Evolutionary conservation across 1,284 basidiomycete species (phyloP), one percentile per base, ranked within the genome.

Genomic region (Albatrellus sp.): DNA sequence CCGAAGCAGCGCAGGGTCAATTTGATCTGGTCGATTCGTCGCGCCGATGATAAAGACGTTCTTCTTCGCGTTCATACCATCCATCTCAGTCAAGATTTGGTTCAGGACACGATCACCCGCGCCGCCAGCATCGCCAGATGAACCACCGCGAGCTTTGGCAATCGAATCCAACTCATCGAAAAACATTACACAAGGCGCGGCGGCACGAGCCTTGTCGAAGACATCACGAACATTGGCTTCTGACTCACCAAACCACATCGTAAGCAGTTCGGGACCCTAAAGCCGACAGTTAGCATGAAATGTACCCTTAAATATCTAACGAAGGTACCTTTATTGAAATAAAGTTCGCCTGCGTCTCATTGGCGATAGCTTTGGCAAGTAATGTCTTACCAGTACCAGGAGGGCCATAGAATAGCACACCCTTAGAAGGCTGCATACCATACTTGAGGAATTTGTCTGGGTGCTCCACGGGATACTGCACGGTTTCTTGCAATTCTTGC

Each of bases 361-460:
- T 96, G 55, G 96, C 96, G 59, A 98, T 98, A 42, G 92, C 92
- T 71, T 96, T 96, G 46, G 92, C 92, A 48, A 96, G 75, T 50
- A 96, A 64, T 33, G 91, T 96, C 72, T 93, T 93, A 85, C 90
- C 90, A 49, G 90, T 94, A 77, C 92, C 92, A 51, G 92, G 92
- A 57, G 92, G 92, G 41, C 92, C 92, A 63, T 94, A 92, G 75
- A 98, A 97, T 58, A 94, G 69, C 41, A 98, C 93, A 78, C 93
- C 96, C 73, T 98, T 98, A 34, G 91, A 96, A 3, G 96, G 94
- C 34, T 91, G 91, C 90, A 98, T 96, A 53, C 96, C 96, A 58
- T 98, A 98, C 73, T 98, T 98, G 83, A 98, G 77, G 90, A 98
- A 98, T 72, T 98, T 98, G 64, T 98, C 96, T 51, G 96, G 96